Evolutionary conservation across 129 eudicot species (phyloP), one percentile per base, ranked within the genome.

Genomic region (Centaurea solstitialis): DNA sequence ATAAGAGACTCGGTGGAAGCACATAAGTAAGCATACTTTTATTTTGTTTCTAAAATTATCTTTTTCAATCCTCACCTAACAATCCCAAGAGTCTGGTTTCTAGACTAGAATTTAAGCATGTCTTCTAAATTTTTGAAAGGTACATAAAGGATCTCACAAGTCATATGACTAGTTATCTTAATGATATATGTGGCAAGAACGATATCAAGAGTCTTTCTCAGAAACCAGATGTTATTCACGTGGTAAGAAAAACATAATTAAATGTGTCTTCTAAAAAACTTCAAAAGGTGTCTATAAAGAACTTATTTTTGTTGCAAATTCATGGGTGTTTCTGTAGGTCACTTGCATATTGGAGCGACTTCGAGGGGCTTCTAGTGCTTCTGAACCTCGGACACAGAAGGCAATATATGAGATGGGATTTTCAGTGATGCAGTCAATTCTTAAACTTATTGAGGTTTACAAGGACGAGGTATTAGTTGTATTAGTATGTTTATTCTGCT

Each of bases 331-430:
- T 70, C n/a, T 71, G 53, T 72, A 94, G 99, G 93, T 91, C 24
- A 90, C 91, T 76, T 95, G 97, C 88, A 86, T 92, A 81, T 79
- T 92, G 84, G 99, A 95, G 88, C 91, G 97, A 37, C 97, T 95
- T 82, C 93, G 97, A 83, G 99, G 99, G 74, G 97, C 90, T 84
- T 91, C 99, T 37, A 87, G 93, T 86, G 97, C 97, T 76, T 90
- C 97, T 37, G 97, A 95, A 78, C 92, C 99, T 64, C 86, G 91
- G 9, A 92, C 94, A 21, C 99, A 92, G 83, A 95, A 91, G 86
- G 97, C 97, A 75, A 76, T 95, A 73, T 95, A 87, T 85, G 94
- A 89, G 79, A 88, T 90, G 87, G 99, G 99, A 77, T 88, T 85
- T 76, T 87, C 99, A n/a, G 94, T 92, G 40, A 82, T 89, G 96